These are phyloP conservation scores for Neurospora sp. DNA, from an alignment of 495 filamentous ascomycete genomes.

Conservation along the genomic window DNA sequence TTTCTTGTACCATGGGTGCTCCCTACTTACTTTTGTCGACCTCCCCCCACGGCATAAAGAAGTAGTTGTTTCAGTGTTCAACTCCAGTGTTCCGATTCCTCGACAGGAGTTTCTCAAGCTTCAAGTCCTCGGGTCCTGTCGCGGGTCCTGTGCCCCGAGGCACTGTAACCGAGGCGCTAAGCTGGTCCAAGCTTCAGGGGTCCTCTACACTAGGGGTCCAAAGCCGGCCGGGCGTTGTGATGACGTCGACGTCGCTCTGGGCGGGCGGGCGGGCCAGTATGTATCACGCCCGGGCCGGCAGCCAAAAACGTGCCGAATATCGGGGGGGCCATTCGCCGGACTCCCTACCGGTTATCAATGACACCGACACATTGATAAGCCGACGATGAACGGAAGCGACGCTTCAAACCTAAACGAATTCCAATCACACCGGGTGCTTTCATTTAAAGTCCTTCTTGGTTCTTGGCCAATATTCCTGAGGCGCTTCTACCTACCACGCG, in stretches of 20 bases:
- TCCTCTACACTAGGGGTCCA: not conserved
- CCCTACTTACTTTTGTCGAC: not conserved
- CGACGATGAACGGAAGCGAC: too few relatives aligned
- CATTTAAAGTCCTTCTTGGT: not conserved
- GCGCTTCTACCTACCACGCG: not conserved
- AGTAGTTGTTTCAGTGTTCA: not conserved
- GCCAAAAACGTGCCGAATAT: not conserved
- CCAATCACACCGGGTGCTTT: too few relatives aligned
- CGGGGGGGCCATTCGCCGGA: not conserved
- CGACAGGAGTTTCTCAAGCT: not conserved
- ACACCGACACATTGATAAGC: too few relatives aligned
- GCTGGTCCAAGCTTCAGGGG: not conserved
- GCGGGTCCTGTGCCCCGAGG: not conserved
- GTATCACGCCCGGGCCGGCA: not conserved
- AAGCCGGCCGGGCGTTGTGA: not conserved
- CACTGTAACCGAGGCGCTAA: not conserved
- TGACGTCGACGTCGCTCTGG: not conserved
- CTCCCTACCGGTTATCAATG: not conserved
- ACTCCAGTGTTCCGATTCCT: not conserved
- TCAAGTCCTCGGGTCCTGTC: not conserved
- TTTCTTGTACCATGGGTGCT: not conserved
- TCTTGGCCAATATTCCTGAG: not conserved
- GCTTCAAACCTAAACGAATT: too few relatives aligned
- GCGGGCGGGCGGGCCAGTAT: not conserved
- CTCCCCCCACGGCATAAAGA: not conserved